phyloP scores from a whole-genome alignment of 441 rosid genomes.

The Corymbia calophylla region DNA sequence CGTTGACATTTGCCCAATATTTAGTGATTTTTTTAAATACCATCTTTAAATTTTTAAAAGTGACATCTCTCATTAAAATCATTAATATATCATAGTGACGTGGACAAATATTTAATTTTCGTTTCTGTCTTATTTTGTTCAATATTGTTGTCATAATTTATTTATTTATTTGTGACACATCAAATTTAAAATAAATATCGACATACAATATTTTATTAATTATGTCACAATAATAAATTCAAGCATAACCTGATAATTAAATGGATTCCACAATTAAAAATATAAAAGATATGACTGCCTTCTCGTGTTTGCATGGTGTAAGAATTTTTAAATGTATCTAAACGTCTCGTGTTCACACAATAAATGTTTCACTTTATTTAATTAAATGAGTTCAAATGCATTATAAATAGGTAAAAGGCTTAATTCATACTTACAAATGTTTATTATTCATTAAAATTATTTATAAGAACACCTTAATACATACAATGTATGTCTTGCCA shows the following conservation, averaged over 20 bases:
- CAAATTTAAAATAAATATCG: not conserved
- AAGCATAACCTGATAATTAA: not conserved
- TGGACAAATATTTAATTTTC: no score
- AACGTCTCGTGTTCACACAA: not conserved
- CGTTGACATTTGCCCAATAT: not conserved
- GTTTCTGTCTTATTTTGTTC: no score
- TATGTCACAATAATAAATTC: not conserved
- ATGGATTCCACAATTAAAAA: not conserved
- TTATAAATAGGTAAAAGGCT: rapidly evolving
- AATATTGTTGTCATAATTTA: no score
- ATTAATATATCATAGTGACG: no score
- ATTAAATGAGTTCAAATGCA: rapidly evolving
- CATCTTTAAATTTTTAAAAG: no score
- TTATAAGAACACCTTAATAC: not conserved
- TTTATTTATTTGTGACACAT: not conserved
- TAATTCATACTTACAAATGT: rapidly evolving
- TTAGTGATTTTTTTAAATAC: not conserved
- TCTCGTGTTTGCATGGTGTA: not conserved
- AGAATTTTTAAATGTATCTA: not conserved
- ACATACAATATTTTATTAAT: not conserved
- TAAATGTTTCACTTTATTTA: not conserved
- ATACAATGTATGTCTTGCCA: no score
- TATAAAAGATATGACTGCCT: not conserved
- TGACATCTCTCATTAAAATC: no score
- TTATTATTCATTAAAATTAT: not conserved